Evolutionary conservation across 148 eudicot species (phyloP).

Genomic region (Bassia scoparia): DNA sequence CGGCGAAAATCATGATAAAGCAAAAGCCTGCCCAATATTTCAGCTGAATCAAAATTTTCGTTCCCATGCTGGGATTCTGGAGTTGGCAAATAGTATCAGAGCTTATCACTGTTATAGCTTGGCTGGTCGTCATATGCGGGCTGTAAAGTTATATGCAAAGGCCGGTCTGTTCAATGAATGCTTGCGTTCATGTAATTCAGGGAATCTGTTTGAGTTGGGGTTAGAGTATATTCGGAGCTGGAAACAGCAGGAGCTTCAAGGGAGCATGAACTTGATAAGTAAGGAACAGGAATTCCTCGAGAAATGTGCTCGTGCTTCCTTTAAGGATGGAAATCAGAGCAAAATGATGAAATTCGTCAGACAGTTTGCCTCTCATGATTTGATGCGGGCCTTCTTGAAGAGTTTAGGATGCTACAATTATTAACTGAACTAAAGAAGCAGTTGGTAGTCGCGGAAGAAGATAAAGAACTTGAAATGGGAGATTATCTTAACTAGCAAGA

Average conservation of each 20-base stretch:
- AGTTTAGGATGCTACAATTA: constrained; percentile 36
- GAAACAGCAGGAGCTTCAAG: neutral
- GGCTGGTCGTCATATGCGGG: neutral
- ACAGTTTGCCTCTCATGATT: constrained; percentile 38
- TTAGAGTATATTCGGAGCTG: neutral
- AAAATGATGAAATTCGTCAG: constrained; percentile 55
- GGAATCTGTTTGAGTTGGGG: neutral
- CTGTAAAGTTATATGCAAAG: neutral
- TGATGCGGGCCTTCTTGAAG: constrained; percentile 43
- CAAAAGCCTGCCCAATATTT: no score
- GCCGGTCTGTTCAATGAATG: neutral
- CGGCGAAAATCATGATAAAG: no score
- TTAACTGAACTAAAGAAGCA: constrained; percentile 27
- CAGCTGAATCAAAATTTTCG: no score
- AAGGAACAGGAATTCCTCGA: constrained; percentile 29
- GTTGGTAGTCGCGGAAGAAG: constrained; percentile 17
- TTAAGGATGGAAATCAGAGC: constrained; percentile 29
- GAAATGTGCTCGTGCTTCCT: constrained; percentile 39
- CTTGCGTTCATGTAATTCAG: neutral
- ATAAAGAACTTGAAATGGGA: constrained; percentile 32
- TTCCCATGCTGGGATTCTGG: no score
- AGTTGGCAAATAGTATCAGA: no score
- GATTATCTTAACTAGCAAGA: constrained; percentile 38
- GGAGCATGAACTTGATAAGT: neutral
- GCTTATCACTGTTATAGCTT: neutral